These are phyloP conservation scores for Coniosporium apollinis DNA, from an alignment of 495 filamentous ascomycete species.

Conservation along the genomic window DNA sequence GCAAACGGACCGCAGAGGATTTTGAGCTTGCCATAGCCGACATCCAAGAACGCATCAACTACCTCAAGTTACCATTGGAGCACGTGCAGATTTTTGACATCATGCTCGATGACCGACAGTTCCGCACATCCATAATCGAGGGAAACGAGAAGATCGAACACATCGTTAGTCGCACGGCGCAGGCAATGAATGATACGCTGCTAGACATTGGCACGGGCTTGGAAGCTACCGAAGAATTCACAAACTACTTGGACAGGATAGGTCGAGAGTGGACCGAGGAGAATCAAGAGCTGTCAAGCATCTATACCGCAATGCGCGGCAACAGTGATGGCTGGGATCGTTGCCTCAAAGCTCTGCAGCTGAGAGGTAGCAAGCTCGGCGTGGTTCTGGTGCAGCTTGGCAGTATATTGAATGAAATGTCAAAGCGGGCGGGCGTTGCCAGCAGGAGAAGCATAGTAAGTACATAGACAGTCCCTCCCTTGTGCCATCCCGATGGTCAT, in stretches of 20 bases:
- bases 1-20: conserved; percentile 72
- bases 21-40: conserved; percentile 65
- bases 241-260: conserved; percentile 49
- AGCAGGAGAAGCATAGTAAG: conserved; percentile 20
- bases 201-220: conserved; percentile 66
- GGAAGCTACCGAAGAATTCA: conserved; percentile 57
- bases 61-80: conserved; percentile 67
- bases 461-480: too few species aligned
- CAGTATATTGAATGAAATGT: conserved; percentile 22
- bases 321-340: conserved; percentile 23
- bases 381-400: conserved; percentile 19
- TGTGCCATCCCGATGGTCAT: too few species aligned
- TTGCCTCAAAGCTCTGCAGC: conserved; percentile 17
- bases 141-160: conserved; percentile 88
- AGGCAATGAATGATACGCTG: conserved; percentile 54
- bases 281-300: conserved; percentile 14
- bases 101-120: conserved; percentile 73
- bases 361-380: conserved; percentile 21
- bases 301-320: conserved; percentile 22
- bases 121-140: conserved; percentile 61
- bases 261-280: conserved; percentile 34
- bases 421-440: conserved; percentile 23
- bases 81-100: conserved; percentile 72
- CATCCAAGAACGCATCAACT: conserved; percentile 64
- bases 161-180: conserved; percentile 60